Percentiles rank a stretch among this genome's conserved stretches.
Evolutionary conservation across 805 yeast genomes (phyloP).

Genomic region (Yarrowia alimentaria): DNA sequence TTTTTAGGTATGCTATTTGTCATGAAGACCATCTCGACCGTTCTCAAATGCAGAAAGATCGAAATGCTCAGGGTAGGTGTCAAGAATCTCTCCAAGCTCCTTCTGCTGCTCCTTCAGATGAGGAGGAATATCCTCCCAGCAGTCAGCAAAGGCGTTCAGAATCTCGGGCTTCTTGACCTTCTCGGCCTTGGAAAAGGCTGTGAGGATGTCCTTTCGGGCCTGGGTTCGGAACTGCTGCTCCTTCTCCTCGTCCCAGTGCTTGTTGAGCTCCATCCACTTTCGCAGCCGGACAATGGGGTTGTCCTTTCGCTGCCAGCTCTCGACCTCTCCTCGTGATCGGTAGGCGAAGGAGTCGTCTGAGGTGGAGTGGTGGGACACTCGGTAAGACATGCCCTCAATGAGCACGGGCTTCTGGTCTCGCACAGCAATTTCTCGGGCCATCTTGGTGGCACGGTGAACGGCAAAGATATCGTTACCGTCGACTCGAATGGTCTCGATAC

Average conservation of each 20-base stretch:
- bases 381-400: slow-evolving; percentile 41
- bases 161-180: slow-evolving; percentile 37
- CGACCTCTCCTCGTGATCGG: slow-evolving; percentile 39
- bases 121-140: slow-evolving; percentile 33
- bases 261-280: slow-evolving; percentile 37
- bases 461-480: slow-evolving; percentile 41
- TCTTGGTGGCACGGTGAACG: slow-evolving; percentile 36
- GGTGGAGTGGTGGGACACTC: slow-evolving; percentile 42
- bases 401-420: slow-evolving; percentile 36
- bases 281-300: slow-evolving; percentile 40
- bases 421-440: slow-evolving; percentile 36
- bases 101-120: slow-evolving; percentile 35
- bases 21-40: slow-evolving; percentile 34
- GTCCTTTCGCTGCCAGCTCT: slow-evolving; percentile 40
- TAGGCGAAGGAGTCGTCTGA: slow-evolving; percentile 42
- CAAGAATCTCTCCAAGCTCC: slow-evolving; percentile 37
- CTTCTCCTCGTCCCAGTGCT: slow-evolving; percentile 38
- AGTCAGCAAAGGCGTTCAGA: slow-evolving; percentile 35
- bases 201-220: slow-evolving; percentile 35
- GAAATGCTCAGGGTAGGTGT: slow-evolving; percentile 37
- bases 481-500: slow-evolving; percentile 41
- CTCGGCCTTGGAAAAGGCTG: slow-evolving; percentile 38
- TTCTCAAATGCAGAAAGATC: slow-evolving; percentile 34
- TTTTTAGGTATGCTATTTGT: too few species aligned
- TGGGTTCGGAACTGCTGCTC: slow-evolving; percentile 34